Evolutionary conservation across 768 basidiomycete genomes (phyloP), one percentile per base, ranked within the genome.

Genomic region (Pulveroboletus sp.): DNA sequence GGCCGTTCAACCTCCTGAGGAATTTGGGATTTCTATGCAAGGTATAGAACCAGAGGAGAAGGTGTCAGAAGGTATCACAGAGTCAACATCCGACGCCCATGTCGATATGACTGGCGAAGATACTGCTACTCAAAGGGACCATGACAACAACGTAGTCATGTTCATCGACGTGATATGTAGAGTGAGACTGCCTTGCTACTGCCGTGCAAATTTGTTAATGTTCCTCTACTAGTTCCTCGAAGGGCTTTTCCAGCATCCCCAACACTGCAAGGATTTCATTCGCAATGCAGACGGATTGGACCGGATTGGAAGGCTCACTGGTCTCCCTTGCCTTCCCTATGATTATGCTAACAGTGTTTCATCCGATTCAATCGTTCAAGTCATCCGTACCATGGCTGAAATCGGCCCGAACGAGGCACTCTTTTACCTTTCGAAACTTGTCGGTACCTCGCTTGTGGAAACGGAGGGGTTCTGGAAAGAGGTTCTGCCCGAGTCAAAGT

Each of bases 231-330:
- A 94, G 91, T 94, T 97, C 68, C 76, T 94, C 45, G 92, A 94
- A 66, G 94, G 97, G 6, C 77, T 98, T 35, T 94, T 98, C 72
- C 93, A 94, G 59, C 94, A 95, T 62, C 76, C 83, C 2, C 81
- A 84, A 20, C 90, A 97, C 66, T 90, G 90, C 73, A 83, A 83
- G 55, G 95, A 97, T 57, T 97, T 97, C 65, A 81, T 97, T 51
- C 71, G 77, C 40, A 75, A 78, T 51, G 75, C 84, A 5, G 80
- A 94, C 59, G 82, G 90, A 40, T 75, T 97, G 34, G 72, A 83
- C 54, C 74, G 78, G 56, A 72, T 98, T 47, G 84, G 91, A 55
- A 77, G 80, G 55, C 74, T 97, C 35, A 85, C 94, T 27, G 80
- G 81, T 17, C 74, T 94, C 25, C 89, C 94, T 12, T 94, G 89